phyloP scores from a whole-genome alignment of 2,329 filamentous ascomycete genomes.

The Monosporascus sp. region DNA sequence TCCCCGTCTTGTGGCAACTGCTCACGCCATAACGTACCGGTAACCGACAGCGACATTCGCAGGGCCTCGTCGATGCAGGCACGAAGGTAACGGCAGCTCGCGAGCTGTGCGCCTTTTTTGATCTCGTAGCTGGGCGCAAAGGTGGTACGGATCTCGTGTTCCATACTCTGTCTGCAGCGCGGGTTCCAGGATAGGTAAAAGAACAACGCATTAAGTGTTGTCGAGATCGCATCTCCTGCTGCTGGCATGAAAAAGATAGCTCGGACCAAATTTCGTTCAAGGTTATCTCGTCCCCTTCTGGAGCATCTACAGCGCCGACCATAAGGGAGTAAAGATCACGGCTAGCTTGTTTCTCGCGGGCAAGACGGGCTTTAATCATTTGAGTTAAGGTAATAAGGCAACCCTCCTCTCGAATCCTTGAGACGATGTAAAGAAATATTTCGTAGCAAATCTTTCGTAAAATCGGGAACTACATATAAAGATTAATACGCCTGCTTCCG shows the following conservation, averaged over 20 bases:
- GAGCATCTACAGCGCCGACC: background rate
- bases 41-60: slow-evolving; percentile 5
- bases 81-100: slow-evolving; percentile 3
- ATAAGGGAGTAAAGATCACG: background rate
- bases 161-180: slow-evolving; percentile 3
- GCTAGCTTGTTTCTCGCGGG: background rate
- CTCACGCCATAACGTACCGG: slow-evolving; percentile 3
- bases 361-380: background rate
- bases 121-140: slow-evolving; percentile 2
- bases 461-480: slow-evolving; percentile 9
- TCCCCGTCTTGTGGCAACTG: background rate
- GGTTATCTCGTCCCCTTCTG: background rate
- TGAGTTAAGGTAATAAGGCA: background rate
- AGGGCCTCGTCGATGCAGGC: slow-evolving; percentile 7
- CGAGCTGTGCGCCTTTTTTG: background rate
- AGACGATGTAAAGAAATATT: background rate
- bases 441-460: background rate
- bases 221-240: slow-evolving; percentile 10
- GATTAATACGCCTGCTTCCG: slow-evolving; percentile 7
- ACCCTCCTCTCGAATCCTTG: background rate
- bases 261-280: slow-evolving; percentile 36
- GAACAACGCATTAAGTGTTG: slow-evolving; percentile 9
- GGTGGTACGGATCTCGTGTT: slow-evolving; percentile 2
- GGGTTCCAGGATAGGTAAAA: slow-evolving; percentile 13
- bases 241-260: slow-evolving; percentile 30